phyloP scores from a whole-genome alignment of 371 early-diverging fungal genomes.

The Apophysomyces elegans region DNA sequence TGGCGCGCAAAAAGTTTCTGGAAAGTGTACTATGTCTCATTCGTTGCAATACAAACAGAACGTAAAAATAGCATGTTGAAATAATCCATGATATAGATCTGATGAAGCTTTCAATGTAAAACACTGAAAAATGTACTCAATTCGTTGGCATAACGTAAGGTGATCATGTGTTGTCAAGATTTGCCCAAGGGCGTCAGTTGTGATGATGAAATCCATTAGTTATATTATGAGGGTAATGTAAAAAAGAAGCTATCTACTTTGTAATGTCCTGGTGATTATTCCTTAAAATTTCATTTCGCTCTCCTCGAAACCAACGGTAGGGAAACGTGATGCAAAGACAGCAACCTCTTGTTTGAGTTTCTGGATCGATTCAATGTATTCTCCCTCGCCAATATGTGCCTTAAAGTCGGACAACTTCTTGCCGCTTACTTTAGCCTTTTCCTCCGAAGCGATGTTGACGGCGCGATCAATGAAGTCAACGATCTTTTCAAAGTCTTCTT shows the following conservation, averaged over 20 bases:
- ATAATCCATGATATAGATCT: too few relatives aligned
- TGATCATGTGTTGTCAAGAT: too few relatives aligned
- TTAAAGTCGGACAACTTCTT: constrained; percentile 82
- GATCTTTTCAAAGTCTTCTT: constrained; percentile 85
- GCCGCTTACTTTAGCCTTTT: constrained; percentile 58
- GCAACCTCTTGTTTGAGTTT: constrained; percentile 69
- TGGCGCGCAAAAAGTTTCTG: too few relatives aligned
- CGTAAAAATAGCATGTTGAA: too few relatives aligned
- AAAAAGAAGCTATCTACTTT: constrained; percentile 9
- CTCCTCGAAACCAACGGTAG: constrained; percentile 71
- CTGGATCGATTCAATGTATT: constrained; percentile 54
- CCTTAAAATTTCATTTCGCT: constrained; percentile 55
- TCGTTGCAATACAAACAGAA: too few relatives aligned
- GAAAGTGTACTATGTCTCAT: too few relatives aligned
- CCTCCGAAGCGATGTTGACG: constrained; percentile 70
- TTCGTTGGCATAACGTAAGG: too few relatives aligned
- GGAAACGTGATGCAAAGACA: constrained; percentile 70
- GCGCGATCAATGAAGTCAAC: constrained; percentile 88
- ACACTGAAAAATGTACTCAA: too few relatives aligned
- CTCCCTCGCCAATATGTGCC: constrained; percentile 61
- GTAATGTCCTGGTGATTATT: background rate
- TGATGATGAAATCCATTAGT: background rate
- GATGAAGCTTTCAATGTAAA: too few relatives aligned
- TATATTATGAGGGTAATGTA: background rate
- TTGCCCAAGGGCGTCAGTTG: too few relatives aligned